Evolutionary conservation across 345 rosid species (phyloP).

Genomic region (Euphorbia tirucalli): DNA sequence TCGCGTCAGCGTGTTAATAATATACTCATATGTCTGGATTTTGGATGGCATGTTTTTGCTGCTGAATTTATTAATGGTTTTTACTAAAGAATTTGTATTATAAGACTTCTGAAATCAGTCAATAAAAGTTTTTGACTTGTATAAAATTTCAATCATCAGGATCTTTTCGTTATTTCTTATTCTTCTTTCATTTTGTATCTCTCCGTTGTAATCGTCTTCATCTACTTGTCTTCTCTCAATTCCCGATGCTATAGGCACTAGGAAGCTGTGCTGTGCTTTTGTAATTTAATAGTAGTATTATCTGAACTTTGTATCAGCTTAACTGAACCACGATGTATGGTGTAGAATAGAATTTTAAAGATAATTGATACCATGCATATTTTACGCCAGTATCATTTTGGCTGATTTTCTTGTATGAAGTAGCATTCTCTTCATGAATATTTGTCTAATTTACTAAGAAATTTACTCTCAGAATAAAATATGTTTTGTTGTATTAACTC

Average conservation of each 20-base stretch:
- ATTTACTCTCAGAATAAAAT: not conserved
- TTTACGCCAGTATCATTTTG: not conserved
- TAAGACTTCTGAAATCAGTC: not conserved
- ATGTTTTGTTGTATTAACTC: not conserved
- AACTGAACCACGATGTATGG: constrained; percentile 6
- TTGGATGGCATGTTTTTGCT: constrained; percentile 10
- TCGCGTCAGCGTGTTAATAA: not conserved
- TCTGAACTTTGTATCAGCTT: not conserved
- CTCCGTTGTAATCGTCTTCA: not conserved
- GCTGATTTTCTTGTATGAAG: not conserved
- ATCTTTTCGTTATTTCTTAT: not conserved
- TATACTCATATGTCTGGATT: not conserved
- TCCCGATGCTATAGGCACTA: not conserved
- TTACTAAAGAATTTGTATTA: not conserved
- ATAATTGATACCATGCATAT: not conserved
- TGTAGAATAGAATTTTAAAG: not conserved
- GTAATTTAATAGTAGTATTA: not conserved
- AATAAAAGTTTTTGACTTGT: constrained; percentile 3
- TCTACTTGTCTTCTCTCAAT: not conserved
- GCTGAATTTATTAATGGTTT: not conserved
- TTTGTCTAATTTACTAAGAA: not conserved
- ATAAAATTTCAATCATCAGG: not conserved
- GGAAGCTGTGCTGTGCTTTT: not conserved
- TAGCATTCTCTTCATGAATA: not conserved
- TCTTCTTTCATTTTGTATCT: not conserved